phyloP scores from a whole-genome alignment of 2,329 filamentous ascomycete genomes.

The Phialemoniopsis sp. region DNA sequence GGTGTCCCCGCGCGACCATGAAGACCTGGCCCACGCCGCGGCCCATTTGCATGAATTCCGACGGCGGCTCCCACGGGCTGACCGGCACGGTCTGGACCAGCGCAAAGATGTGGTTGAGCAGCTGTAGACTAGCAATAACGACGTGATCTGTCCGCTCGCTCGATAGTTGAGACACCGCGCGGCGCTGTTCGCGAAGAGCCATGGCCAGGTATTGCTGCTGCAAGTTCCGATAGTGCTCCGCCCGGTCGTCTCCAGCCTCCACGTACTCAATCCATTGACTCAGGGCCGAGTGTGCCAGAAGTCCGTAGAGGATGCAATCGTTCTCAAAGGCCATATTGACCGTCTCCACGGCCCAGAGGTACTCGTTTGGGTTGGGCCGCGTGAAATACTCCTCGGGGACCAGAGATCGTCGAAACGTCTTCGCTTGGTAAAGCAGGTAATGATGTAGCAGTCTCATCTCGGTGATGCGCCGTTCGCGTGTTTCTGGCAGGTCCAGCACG shows the following conservation, averaged over 20 bases:
- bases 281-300: conserved; percentile 30
- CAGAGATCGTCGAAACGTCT: conserved; percentile 14
- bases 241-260: conserved; percentile 8
- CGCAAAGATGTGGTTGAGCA: conserved; percentile 29
- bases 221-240: conserved; percentile 13
- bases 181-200: conserved; percentile 28
- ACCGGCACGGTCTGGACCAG: conserved; percentile 29
- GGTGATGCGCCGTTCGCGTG: conserved; percentile 26
- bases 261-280: conserved; percentile 21
- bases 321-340: conserved; percentile 24
- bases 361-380: conserved; percentile 1
- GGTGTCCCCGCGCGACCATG: conserved; percentile 15
- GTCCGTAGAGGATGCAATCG: conserved; percentile 25
- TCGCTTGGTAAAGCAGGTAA: conserved; percentile 21
- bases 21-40: conserved; percentile 27
- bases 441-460: conserved; percentile 30
- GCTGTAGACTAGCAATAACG: conserved; percentile 26
- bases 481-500: conserved; percentile 24
- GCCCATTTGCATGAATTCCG: conserved; percentile 24
- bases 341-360: conserved; percentile 25
- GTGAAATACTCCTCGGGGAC: neutral
- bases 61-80: conserved; percentile 30
- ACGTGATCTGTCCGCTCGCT: conserved; percentile 24
- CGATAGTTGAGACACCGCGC: conserved; percentile 23
- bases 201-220: conserved; percentile 29